phyloP scores from a whole-genome alignment of 2,329 filamentous ascomycete species.

The Aureobasidium subglaciale region DNA sequence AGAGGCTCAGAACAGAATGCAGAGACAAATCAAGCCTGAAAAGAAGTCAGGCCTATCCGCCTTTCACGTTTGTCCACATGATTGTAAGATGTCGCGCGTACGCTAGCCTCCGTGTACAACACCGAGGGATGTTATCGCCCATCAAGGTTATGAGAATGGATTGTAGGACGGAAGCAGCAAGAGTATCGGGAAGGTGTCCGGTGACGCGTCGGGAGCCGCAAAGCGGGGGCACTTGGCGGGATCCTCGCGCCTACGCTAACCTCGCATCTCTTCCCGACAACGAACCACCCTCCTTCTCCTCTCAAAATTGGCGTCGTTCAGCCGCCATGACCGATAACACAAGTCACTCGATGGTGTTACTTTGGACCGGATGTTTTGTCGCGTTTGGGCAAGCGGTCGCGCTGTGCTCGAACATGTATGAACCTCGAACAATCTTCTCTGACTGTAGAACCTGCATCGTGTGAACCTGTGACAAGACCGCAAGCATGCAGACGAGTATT shows the following conservation, averaged over 20 bases:
- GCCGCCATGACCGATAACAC: not conserved
- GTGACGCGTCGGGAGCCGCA: not conserved
- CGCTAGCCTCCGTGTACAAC: not conserved
- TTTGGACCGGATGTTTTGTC: not conserved
- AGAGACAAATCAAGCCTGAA: too few relatives aligned
- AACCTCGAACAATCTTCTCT: not conserved
- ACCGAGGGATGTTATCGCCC: not conserved
- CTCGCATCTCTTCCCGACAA: not conserved
- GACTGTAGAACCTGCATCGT: not conserved
- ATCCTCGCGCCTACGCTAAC: conserved; percentile 3
- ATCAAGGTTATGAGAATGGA: not conserved
- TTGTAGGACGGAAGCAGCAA: not conserved
- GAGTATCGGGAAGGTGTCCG: not conserved
- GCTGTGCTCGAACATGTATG: not conserved
- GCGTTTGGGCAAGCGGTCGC: not conserved
- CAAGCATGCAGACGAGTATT: not conserved
- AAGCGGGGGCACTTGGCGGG: not conserved
- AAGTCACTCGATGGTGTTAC: not conserved
- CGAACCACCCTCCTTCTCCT: not conserved
- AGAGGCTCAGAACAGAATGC: too few relatives aligned
- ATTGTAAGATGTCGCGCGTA: too few relatives aligned
- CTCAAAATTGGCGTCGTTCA: too few relatives aligned
- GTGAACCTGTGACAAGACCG: not conserved
- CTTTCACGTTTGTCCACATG: too few relatives aligned
- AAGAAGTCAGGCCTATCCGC: too few relatives aligned